Evolutionary conservation across 2,329 filamentous ascomycete genomes (phyloP).

Genomic region (Clonostachys byssicola): DNA sequence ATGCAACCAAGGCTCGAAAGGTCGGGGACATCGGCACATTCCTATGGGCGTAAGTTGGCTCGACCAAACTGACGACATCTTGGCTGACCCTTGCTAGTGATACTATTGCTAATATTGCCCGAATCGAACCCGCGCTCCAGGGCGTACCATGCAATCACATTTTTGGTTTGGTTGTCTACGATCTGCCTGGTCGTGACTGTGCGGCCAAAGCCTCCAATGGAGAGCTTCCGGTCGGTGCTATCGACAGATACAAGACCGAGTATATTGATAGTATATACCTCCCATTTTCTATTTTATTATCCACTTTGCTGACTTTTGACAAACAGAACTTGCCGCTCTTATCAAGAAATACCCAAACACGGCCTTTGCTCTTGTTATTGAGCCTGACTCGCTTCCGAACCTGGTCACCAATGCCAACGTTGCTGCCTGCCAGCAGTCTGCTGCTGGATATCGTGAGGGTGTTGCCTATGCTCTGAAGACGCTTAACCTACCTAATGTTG

Average conservation of each 20-base stretch:
- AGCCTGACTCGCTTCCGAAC: constrained; percentile 61
- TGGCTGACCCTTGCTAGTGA: constrained; percentile 15
- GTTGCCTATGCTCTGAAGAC: constrained; percentile 47
- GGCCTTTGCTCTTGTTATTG: constrained; percentile 35
- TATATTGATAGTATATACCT: constrained; percentile 29
- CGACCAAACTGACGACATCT: background rate
- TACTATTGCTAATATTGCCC: constrained; percentile 28
- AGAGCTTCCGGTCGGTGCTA: constrained; percentile 51
- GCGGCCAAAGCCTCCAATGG: constrained; percentile 60
- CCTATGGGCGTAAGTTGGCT: constrained; percentile 26
- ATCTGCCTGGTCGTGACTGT: constrained; percentile 61
- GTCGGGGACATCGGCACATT: constrained; percentile 33
- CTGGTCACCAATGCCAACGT: constrained; percentile 56
- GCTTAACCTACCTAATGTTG: constrained; percentile 56
- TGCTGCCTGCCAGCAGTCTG: constrained; percentile 47
- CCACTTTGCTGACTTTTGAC: background rate
- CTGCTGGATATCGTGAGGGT: constrained; percentile 36
- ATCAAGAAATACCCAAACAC: constrained; percentile 51
- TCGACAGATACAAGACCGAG: constrained; percentile 33
- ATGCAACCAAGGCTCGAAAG: constrained; percentile 20
- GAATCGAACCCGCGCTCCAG: constrained; percentile 25
- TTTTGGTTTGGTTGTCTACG: constrained; percentile 53
- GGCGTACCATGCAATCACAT: constrained; percentile 30
- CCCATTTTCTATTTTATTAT: background rate
- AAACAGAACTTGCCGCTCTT: constrained; percentile 38